phyloP scores from a whole-genome alignment of 495 filamentous ascomycete genomes.

The Choiromyces venosus region DNA sequence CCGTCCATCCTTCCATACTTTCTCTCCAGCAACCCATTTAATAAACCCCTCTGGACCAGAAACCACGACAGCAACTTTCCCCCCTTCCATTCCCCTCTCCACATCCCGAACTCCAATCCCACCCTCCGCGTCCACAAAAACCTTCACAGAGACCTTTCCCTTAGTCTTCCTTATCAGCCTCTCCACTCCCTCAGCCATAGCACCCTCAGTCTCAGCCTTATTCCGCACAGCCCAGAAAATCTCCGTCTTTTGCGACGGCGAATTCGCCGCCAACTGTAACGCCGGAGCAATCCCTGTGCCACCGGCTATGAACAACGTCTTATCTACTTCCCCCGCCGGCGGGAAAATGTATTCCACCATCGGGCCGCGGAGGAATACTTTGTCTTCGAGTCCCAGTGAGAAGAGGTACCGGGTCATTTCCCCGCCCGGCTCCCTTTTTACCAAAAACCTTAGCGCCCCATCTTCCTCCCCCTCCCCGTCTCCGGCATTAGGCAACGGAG shows the following conservation, averaged over 20 bases:
- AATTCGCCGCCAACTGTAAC: constrained; percentile 63
- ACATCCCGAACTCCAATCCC: constrained; percentile 35
- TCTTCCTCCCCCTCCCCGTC: constrained; percentile 24
- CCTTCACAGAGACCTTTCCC: constrained; percentile 25
- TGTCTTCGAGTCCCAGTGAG: constrained; percentile 51
- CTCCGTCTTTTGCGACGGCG: constrained; percentile 52
- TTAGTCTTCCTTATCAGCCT: constrained; percentile 44
- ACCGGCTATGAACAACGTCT: constrained; percentile 77
- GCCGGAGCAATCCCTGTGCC: constrained; percentile 93
- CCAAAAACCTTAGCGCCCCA: constrained; percentile 51
- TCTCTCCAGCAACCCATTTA: constrained; percentile 67
- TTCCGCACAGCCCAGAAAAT: constrained; percentile 63
- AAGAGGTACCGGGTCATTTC: constrained; percentile 55
- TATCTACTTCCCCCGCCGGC: constrained; percentile 44
- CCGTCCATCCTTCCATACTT: constrained; percentile 62
- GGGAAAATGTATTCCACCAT: constrained; percentile 63
- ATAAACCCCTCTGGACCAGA: constrained; percentile 91
- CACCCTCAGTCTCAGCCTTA: constrained; percentile 17
- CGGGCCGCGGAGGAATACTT: constrained; percentile 72
- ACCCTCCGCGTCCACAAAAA: constrained; percentile 30
- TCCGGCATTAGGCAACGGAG: constrained; percentile 60
- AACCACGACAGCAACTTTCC: constrained; percentile 62
- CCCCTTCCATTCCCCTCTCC: constrained; percentile 29
- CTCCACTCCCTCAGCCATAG: constrained; percentile 60
- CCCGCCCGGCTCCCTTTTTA: constrained; percentile 53